Evolutionary conservation across 768 basidiomycete species (phyloP), one percentile per base, ranked within the genome.

Genomic region (Austroboletus eburneus): DNA sequence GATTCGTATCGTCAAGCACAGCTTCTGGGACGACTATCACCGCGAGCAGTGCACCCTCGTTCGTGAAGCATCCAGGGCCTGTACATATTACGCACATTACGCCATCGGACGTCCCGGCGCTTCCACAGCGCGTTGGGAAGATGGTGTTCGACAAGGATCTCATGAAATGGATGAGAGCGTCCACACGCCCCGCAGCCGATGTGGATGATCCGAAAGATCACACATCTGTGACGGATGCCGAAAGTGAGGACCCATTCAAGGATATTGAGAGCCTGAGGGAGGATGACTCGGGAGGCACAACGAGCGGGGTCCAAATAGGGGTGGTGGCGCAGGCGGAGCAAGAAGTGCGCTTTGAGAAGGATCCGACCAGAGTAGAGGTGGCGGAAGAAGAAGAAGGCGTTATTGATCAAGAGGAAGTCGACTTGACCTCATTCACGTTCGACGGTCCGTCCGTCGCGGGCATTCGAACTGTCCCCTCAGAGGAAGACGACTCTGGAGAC

Each of bases 1-100:
- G 93, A 21, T 91, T 90, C 58, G 89, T 94, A 9, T 94, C 92
- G 6, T 86, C 90, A 13, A 90, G 91, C 57, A 93, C 92, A 9
- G 76, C 81, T 25, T 89, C 87, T 4, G 77, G 75, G 16, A 87
- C 85, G 12, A 87, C 85, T 16, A 63, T 86, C 41, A 87, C 85
- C 10, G 70, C 78, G 4, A 80, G 80, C 33, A 87, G 86, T 54
- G 81, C 81, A 0, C 82, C 81, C 1, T 92, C 91, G 4, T 92
- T 88, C 61, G 80, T 87, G 33, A 95, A 95, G 68, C 87, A 90
- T 53, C 64, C 83, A 24, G 87, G 88, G 5, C 85, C 87, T 3
- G 77, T 80, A 30, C 86, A 87, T 54, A 84, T 91, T 44, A 81
- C 81, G 42, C 85, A 80, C 22, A 94, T 96, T 54, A 79, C 81